These are phyloP conservation scores for Fusarium proliferatum DNA, from an alignment of 2,329 filamentous ascomycete genomes.

Conservation along the genomic window DNA sequence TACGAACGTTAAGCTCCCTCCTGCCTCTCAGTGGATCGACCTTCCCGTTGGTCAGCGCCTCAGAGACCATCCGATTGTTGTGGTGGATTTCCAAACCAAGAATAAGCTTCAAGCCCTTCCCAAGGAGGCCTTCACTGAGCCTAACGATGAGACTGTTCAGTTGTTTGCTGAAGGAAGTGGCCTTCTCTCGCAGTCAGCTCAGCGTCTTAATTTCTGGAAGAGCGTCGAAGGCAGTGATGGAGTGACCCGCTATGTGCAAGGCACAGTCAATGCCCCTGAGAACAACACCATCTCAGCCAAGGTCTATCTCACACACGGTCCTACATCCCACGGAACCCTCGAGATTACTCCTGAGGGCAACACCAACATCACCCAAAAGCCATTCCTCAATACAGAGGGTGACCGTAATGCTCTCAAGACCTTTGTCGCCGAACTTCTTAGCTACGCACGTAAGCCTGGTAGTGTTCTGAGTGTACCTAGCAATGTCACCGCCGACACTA, in stretches of 20 bases:
- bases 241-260: slow-evolving; percentile 52
- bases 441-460: slow-evolving; percentile 37
- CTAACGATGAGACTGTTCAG: slow-evolving; percentile 41
- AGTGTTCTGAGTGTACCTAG: slow-evolving; percentile 35
- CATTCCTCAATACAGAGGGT: slow-evolving; percentile 49
- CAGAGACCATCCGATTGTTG: slow-evolving; percentile 61
- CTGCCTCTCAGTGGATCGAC: slow-evolving; percentile 64
- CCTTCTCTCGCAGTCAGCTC: slow-evolving; percentile 56
- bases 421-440: slow-evolving; percentile 44
- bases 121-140: slow-evolving; percentile 42
- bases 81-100: slow-evolving; percentile 46
- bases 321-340: slow-evolving; percentile 58
- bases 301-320: slow-evolving; percentile 62
- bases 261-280: slow-evolving; percentile 58
- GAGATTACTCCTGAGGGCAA: slow-evolving; percentile 52
- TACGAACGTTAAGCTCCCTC: slow-evolving; percentile 63
- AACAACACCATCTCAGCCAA: slow-evolving; percentile 58
- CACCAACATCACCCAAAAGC: slow-evolving; percentile 55
- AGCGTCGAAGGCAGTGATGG: slow-evolving; percentile 54
- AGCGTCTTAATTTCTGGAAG: slow-evolving; percentile 60
- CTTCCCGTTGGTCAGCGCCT: slow-evolving; percentile 68
- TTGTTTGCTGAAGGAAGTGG: slow-evolving; percentile 52
- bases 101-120: slow-evolving; percentile 33
- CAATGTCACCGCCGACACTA: slow-evolving; percentile 41
- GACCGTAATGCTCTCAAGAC: slow-evolving; percentile 44